Conservation (phyloP, 2,329 filamentous ascomycete species). For the Scopulariopsis brevicaulis region DNA sequence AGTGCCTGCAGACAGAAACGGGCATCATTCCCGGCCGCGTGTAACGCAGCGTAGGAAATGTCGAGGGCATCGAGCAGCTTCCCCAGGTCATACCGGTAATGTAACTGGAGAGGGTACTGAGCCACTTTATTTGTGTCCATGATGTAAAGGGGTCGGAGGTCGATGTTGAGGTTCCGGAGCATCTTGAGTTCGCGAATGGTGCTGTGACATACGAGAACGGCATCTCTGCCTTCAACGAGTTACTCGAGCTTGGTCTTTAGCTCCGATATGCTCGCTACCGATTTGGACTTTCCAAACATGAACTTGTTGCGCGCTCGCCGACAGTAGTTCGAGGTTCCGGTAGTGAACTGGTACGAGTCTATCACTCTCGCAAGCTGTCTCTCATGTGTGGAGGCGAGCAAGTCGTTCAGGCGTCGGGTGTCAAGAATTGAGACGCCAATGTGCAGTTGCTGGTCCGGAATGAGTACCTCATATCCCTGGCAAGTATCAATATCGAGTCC, state of each 20-base stretch:
- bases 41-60: conserved; percentile 9
- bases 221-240: conserved; percentile 3
- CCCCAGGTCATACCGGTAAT: conserved; percentile 11
- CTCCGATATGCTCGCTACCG: conserved; percentile 5
- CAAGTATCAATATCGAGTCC: conserved; percentile 8
- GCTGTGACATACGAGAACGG: conserved; percentile 4
- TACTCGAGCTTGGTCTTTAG: conserved; percentile 2
- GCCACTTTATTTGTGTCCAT: conserved; percentile 15
- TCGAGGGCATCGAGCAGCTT: conserved; percentile 10
- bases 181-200: conserved; percentile 5
- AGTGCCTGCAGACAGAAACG: conserved; percentile 12
- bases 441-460: conserved; percentile 6
- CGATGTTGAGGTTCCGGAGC: conserved; percentile 7
- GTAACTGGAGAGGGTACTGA: conserved; percentile 13
- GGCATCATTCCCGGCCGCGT: conserved; percentile 16
- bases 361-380: conserved; percentile 1
- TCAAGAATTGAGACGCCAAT: conserved; percentile 6
- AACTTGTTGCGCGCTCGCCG: conserved; percentile 7
- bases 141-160: conserved; percentile 9
- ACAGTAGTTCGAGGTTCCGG: conserved; percentile 4
- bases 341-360: conserved; percentile 6
- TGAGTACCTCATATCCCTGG: conserved; percentile 6
- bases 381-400: neutral
- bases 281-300: conserved; percentile 5
- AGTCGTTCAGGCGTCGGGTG: conserved; percentile 1